Evolutionary conservation across 352 stramenopile genomes (phyloP), one percentile per base, ranked within the genome.

Genomic region (Pythium sp.): DNA sequence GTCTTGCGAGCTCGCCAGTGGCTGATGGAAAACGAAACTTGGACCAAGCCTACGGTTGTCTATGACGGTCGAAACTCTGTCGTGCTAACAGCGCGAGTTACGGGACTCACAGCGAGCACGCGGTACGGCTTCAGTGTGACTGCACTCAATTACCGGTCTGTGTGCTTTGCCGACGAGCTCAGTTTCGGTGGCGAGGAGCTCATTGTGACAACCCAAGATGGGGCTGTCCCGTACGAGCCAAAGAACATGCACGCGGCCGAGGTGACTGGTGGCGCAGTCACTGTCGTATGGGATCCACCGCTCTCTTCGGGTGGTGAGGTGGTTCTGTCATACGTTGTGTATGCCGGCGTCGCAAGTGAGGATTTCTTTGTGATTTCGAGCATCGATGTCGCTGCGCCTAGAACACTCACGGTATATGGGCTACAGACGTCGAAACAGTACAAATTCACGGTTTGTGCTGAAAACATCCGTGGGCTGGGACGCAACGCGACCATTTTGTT

Each of bases 91-190:
- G 70, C 78, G 4, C 58, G 77, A 1, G 67, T 90, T 12, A 14
- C 58, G 4, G 73, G 72, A 8, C 71, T 90, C 8, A 14, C 64
- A 2, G 68, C 75, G 18, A 86, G 75, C 43, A 87, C 77, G 0
- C 49, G 68, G 2, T 90, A 90, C 54, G 77, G 63, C 8, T 86
- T 90, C 60, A 80, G 70, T 7, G 68, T 89, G 1, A 64, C 51
- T 6, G 73, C 75, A 2, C 81, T 81, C 41, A 90, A 87, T 51
- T 84, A 80, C 5, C 74, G 73, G 3, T 82, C 80, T 0, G 57
- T 82, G 7, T 90, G 82, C 32, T 58, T 68, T 51, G 32, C 68
- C 0, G 72, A 70, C 11, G 72, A 84, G 55, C 66, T 74, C 20
- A 62, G 70, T 9, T 55, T 60, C 0, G 67, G 65, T 30, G 69